Conservation (phyloP, 2,329 filamentous ascomycete species). For the Ascochyta koolunga region DNA sequence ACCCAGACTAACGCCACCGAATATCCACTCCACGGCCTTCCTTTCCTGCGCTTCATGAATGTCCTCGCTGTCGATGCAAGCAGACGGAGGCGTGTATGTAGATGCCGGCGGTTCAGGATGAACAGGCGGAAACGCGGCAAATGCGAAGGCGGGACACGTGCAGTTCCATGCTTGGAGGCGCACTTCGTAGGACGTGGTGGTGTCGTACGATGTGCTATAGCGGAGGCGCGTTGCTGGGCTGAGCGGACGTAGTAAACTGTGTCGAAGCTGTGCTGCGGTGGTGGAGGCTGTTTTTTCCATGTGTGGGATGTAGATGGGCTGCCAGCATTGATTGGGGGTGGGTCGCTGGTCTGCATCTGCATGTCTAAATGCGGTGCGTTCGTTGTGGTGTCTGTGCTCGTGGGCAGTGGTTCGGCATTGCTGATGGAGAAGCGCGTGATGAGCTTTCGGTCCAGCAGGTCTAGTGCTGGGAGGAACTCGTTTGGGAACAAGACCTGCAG, state of each 20-base stretch:
- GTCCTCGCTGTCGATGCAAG: not conserved
- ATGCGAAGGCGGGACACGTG: conserved; percentile 82
- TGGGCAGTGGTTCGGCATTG: not conserved
- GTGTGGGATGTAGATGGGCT: no score
- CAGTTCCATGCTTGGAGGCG: conserved; percentile 82
- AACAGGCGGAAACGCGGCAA: conserved; percentile 66
- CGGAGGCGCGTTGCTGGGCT: conserved; percentile 51
- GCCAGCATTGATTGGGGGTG: not conserved
- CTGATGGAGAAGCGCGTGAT: conserved; percentile 61
- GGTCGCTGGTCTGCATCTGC: not conserved
- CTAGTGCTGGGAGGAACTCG: conserved; percentile 81
- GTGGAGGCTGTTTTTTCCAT: not conserved
- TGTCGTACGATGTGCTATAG: conserved; percentile 35
- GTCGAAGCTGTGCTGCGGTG: conserved; percentile 1
- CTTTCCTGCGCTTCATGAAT: not conserved
- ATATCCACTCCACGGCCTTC: conserved; percentile 18
- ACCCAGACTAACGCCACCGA: conserved; percentile 15
- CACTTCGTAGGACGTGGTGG: conserved; percentile 67
- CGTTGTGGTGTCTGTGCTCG: not conserved
- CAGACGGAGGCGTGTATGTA: not conserved
- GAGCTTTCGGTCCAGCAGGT: conserved; percentile 80
- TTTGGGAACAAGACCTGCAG: conserved; percentile 84
- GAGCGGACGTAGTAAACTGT: conserved; percentile 65
- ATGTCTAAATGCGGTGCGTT: not conserved
- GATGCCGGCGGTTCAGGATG: conserved; percentile 19